Evolutionary conservation across 768 basidiomycete species (phyloP).

Genomic region (Tylopilus plumbeoviolaceoides): DNA sequence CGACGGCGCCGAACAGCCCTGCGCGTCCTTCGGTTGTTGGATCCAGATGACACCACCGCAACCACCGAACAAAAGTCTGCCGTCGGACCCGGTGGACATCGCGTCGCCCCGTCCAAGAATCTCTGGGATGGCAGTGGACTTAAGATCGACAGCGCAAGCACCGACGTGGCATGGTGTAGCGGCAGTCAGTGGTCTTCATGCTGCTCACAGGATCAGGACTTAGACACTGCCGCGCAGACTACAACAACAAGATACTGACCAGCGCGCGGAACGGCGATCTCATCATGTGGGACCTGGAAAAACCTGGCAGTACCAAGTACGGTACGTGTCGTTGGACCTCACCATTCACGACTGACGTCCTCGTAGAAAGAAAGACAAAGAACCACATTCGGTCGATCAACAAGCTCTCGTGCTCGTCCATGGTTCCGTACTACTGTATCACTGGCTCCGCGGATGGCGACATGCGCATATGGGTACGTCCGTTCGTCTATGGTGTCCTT

Average conservation of each 20-base stretch:
- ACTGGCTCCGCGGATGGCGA: conserved; percentile 81
- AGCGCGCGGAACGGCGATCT: conserved; percentile 80
- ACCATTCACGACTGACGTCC: conserved; percentile 10
- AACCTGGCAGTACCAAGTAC: conserved; percentile 61
- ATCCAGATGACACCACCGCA: conserved; percentile 38
- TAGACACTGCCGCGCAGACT: conserved; percentile 39
- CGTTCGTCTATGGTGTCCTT: not conserved
- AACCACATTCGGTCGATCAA: conserved; percentile 74
- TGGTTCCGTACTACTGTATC: conserved; percentile 67
- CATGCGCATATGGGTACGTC: conserved; percentile 71
- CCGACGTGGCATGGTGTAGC: conserved; percentile 78
- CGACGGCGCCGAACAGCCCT: conserved; percentile 40
- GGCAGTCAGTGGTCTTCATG: conserved; percentile 44
- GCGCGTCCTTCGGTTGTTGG: conserved; percentile 55
- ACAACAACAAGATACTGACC: conserved; percentile 72
- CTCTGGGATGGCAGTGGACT: conserved; percentile 75
- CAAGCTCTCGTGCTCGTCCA: conserved; percentile 61
- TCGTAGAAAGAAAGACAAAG: conserved; percentile 59
- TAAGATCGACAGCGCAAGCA: conserved; percentile 74
- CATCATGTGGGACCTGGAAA: conserved; percentile 79
- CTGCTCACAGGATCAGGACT: not conserved
- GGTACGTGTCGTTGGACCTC: conserved; percentile 41
- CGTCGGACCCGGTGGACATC: conserved; percentile 56
- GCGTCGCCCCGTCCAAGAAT: conserved; percentile 71
- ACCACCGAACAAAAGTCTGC: conserved; percentile 47